These are phyloP conservation scores for Margaritispora aquatica DNA, from an alignment of 495 filamentous ascomycete species.

Conservation along the genomic window DNA sequence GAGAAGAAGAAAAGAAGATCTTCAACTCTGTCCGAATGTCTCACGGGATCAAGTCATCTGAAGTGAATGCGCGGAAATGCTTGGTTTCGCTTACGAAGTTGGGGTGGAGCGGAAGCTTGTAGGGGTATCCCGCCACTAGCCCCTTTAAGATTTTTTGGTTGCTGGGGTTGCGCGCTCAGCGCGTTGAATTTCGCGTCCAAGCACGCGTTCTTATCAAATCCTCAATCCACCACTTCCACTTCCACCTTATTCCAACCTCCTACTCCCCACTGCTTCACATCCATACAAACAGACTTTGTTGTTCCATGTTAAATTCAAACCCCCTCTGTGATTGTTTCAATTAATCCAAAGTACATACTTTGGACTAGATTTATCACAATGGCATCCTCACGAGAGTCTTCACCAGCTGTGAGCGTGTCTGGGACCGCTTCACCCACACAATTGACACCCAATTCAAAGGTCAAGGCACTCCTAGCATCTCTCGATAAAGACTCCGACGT, in stretches of 20 bases:
- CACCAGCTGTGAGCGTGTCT: slow-evolving; percentile 23
- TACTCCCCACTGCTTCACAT: background rate
- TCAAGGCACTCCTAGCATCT: slow-evolving; percentile 59
- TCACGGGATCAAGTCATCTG: background rate
- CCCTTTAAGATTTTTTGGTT: too few species aligned
- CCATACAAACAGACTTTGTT: slow-evolving; percentile 13
- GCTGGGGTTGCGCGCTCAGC: background rate
- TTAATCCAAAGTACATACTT: slow-evolving; percentile 3
- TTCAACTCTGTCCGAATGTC: too few species aligned
- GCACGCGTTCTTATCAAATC: slow-evolving; percentile 2
- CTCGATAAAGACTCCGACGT: slow-evolving; percentile 46
- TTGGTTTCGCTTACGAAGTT: background rate
- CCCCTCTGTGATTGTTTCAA: background rate
- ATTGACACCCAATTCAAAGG: slow-evolving; percentile 63
- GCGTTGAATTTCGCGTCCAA: slow-evolving; percentile 1
- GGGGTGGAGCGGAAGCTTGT: background rate
- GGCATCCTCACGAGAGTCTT: slow-evolving; percentile 36
- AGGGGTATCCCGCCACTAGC: background rate
- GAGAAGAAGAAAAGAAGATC: too few species aligned
- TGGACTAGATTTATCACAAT: slow-evolving; percentile 27
- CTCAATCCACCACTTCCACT: too few species aligned
- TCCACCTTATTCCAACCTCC: too few species aligned
- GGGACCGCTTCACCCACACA: slow-evolving; percentile 26
- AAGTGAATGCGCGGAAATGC: background rate
- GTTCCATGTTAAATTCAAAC: slow-evolving; percentile 4